Conservation (phyloP, 2,329 filamentous ascomycete genomes). For the Fusarium floridanum region DNA sequence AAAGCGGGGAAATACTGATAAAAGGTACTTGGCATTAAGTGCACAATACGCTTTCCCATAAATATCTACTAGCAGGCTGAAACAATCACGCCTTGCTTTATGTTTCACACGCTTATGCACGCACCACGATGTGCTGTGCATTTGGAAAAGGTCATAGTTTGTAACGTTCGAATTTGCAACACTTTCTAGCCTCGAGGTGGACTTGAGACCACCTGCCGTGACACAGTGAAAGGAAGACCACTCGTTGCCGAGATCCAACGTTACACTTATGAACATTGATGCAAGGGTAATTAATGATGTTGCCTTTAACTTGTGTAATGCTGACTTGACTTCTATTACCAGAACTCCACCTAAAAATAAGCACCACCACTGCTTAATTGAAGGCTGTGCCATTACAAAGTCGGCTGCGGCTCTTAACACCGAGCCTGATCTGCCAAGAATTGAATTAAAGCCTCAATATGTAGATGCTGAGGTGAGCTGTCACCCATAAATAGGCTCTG, state of each 20-base stretch:
- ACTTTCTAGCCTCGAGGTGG: background rate
- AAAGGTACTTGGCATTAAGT: too few relatives aligned
- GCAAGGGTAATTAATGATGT: background rate
- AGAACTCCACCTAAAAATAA: background rate
- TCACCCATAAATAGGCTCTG: background rate
- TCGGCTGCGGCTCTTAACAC: background rate
- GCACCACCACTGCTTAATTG: background rate
- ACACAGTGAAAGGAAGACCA: background rate
- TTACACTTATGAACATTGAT: background rate
- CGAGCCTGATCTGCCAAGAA: background rate
- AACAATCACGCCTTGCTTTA: too few relatives aligned
- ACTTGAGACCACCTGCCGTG: background rate
- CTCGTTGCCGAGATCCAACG: background rate
- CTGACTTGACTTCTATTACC: background rate
- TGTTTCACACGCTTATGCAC: too few relatives aligned
- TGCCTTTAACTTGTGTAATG: background rate
- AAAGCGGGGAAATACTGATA: too few relatives aligned
- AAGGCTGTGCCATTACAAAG: background rate
- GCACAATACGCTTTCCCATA: fast-evolving
- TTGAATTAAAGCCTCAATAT: background rate
- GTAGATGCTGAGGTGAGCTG: conserved; percentile 1
- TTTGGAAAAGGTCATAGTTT: background rate
- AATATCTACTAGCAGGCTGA: too few relatives aligned
- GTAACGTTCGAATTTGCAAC: background rate
- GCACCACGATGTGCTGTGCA: too few relatives aligned